Base-by-base conservation (phyloP, 2,329 filamentous ascomycete species). In the Xylaria sp. region DNA sequence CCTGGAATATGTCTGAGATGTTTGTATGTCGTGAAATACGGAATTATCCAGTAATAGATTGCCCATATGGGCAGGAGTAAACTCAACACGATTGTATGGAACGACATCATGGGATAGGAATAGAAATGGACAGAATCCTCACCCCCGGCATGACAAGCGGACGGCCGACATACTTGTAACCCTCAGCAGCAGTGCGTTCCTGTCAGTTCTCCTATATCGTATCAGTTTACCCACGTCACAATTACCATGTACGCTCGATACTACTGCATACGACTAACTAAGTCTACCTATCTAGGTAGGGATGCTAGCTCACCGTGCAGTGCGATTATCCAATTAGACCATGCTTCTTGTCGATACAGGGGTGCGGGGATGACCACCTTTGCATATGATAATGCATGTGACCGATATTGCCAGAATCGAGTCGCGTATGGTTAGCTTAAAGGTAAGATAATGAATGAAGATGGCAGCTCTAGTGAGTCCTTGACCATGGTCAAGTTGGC, bases 21-120 rank as follows among this genome's bases (percentile, higher is more conserved):
- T 7, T 60, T 61, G 22, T 69, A 69, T 7, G 63, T 69, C 1
- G 67, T 69, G 33, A 69, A 69, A 22, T 69, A 69, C 4, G 67
- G 67, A 15, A 69, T 17, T 13, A 69, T 51, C 63, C 63, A 69
- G 45, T 69, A 69, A 1, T 13, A 61, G 2, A 63, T 15, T 10
- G 39, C 64, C 67, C 67, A 69, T 49, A 69, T 11, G 45, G 63
- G 67, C 39, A 67, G 38, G 22, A 66, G 31, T 1, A 29, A n/a
- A 22, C 38, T 25, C n/a, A 66, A 11, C 9, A 66, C 29, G n/a
- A 56, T 42, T 3, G 54, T 27, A 39, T 59, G 4, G 1, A 68
- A 42, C 13, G 42, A 38, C 62, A 65, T 65, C 36, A 38, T 68
- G 25, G 36, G 45, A 45, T 38, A 27, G 17, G 36, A 22, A 15